Evolutionary conservation across 345 rosid species (phyloP).

Genomic region (Eutrema yunnanense): DNA sequence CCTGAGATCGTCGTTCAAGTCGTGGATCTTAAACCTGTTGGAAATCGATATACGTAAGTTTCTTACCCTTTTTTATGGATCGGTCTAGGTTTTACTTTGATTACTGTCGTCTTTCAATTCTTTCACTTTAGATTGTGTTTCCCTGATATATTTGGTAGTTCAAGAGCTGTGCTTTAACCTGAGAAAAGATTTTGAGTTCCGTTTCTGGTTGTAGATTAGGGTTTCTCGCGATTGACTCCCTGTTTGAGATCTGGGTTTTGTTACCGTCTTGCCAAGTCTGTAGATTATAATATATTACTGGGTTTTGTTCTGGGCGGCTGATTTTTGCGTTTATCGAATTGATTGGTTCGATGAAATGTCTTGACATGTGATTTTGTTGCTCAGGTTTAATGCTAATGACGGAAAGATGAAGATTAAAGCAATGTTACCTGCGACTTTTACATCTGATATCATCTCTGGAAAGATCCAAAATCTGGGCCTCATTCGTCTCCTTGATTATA

Average conservation of each 20-base stretch:
- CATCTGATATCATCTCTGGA: conserved; percentile 57
- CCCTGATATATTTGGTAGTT: not conserved
- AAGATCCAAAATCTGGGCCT: conserved; percentile 74
- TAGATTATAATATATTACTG: not conserved
- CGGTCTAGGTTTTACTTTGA: not conserved
- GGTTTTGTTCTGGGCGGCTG: not conserved
- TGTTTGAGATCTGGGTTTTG: not conserved
- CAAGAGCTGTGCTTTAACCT: not conserved
- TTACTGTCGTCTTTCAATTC: too few species aligned
- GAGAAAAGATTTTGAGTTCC: not conserved
- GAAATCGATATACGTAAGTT: conserved; percentile 68
- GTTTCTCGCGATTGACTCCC: not conserved
- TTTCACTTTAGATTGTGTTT: not conserved
- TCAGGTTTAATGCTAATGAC: conserved; percentile 74
- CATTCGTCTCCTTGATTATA: conserved; percentile 59
- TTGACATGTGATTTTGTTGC: conserved; percentile 1
- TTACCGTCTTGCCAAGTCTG: not conserved
- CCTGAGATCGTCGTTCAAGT: conserved; percentile 68
- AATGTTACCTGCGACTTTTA: conserved; percentile 50
- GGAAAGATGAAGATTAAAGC: conserved; percentile 66
- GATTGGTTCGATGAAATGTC: not conserved
- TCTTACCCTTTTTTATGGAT: not conserved
- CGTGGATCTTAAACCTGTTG: conserved; percentile 72
- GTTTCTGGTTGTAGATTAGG: not conserved
- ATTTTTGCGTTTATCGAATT: not conserved